Evolutionary conservation across 108 stramenopile species (phyloP), one percentile per base, ranked within the genome.

Genomic region (Fragilariopsis cylindrus): DNA sequence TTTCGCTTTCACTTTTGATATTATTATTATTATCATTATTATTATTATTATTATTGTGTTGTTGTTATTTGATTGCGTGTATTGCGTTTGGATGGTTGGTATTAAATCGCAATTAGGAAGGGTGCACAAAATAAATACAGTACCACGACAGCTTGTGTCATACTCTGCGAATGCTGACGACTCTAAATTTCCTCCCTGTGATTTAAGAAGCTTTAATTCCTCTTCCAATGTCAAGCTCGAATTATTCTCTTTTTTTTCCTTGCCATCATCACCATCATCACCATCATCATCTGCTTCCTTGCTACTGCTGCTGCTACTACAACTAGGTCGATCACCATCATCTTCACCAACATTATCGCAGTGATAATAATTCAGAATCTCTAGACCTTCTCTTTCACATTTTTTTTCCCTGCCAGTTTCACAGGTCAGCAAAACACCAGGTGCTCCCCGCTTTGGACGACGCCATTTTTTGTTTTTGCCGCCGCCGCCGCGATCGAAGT

Each of bases 341-440:
- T 57, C 45, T 9, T 65, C 0, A 44, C 39, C 7, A 41, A 15
- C 15, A 4, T 45, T 67, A 12, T 45, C 43, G 50, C 7, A 7
- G 48, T 60, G 19, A 70, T 93, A 93, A 68, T 90, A 79, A 66
- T 86, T 73, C 19, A 94, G 69, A 62, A 94, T 85, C 40, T 91
- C 90, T 48, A 91, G 60, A 40, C 87, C 93, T 87, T 94, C 93
- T 41, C 88, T 69, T 73, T 83, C 65, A 68, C 90, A 91, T 76
- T 87, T 90, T 41, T 60, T 52, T 70, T 94, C 93, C 49, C 89
- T 55, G 7, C 89, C 85, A 7, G 84, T 78, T 69, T 94, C 93
- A 63, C 90, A 90, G 4, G 89, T 87, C 47, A 90, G 65, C 9
- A 94, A 79, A 44, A 91, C 72, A 5, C 83, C 93, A 13, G 93